phyloP scores from a whole-genome alignment of 1,284 basidiomycete species.

The Ustilago sp. region DNA sequence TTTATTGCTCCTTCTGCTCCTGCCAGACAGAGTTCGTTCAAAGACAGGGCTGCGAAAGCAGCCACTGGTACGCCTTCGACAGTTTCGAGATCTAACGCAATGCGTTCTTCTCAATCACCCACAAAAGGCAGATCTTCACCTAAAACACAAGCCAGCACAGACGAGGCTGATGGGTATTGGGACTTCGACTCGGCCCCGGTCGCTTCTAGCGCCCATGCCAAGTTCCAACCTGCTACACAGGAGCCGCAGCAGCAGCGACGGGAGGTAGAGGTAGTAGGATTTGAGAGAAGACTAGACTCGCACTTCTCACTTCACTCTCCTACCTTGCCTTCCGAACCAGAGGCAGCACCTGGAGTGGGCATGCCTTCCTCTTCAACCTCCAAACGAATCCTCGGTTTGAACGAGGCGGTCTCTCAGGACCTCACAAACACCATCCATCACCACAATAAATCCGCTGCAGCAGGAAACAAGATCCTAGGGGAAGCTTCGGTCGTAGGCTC shows the following conservation, averaged over 20 bases:
- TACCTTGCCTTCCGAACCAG: not conserved
- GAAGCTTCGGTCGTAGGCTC: conserved; percentile 37
- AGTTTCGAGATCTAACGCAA: conserved; percentile 17
- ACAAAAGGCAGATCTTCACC: conserved; percentile 10
- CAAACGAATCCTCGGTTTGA: conserved; percentile 14
- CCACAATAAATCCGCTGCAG: not conserved
- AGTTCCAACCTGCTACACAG: not conserved
- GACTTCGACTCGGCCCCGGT: conserved; percentile 12
- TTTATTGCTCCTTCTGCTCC: conserved; percentile 27
- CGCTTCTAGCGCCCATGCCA: not conserved
- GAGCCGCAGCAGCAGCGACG: not conserved
- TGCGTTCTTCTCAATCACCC: conserved; percentile 17
- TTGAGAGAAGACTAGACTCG: conserved; percentile 22
- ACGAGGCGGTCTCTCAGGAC: conserved; percentile 9
- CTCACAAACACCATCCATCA: conserved; percentile 5
- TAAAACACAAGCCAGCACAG: not conserved
- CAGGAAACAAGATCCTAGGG: not conserved
- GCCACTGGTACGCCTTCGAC: not conserved
- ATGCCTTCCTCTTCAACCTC: conserved; percentile 24
- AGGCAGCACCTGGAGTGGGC: not conserved
- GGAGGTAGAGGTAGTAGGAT: conserved; percentile 14
- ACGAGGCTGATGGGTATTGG: conserved; percentile 9
- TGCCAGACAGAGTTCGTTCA: conserved; percentile 13
- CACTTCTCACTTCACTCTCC: conserved; percentile 24
- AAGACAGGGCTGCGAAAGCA: not conserved